phyloP scores from a whole-genome alignment of 345 rosid species.

The Eucalyptus viminalis region DNA sequence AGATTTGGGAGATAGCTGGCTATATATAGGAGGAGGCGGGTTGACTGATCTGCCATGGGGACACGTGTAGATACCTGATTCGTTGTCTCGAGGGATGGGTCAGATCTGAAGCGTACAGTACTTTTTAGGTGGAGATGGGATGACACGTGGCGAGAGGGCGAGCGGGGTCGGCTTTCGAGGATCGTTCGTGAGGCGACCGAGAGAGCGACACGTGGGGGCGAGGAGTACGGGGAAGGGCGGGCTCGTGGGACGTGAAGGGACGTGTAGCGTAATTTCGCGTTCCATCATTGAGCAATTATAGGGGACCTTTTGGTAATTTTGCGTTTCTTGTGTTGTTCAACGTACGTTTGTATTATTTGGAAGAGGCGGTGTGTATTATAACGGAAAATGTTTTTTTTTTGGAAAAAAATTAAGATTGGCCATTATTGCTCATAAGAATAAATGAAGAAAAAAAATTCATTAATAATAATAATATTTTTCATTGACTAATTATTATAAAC shows the following conservation, averaged over 20 bases:
- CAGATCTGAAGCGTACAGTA: background rate
- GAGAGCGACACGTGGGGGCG: background rate
- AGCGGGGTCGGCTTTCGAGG: background rate
- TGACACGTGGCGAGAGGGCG: background rate
- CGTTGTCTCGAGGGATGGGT: too few relatives aligned
- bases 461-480: too few relatives aligned
- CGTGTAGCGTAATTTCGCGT: background rate
- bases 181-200: background rate
- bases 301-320: background rate
- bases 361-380: accelerated
- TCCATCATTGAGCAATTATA: background rate
- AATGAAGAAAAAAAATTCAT: too few relatives aligned
- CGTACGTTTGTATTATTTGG: background rate
- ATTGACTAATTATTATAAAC: accelerated
- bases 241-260: background rate
- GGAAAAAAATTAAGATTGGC: too few relatives aligned
- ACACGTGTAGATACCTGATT: background rate
- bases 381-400: background rate
- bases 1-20: background rate
- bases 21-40: background rate
- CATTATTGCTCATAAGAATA: accelerated
- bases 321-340: accelerated
- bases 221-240: background rate
- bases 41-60: background rate
- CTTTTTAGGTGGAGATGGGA: background rate